These are phyloP conservation scores for Scutellaria minor DNA, from an alignment of 257 asterid genomes.

Conservation along the genomic window DNA sequence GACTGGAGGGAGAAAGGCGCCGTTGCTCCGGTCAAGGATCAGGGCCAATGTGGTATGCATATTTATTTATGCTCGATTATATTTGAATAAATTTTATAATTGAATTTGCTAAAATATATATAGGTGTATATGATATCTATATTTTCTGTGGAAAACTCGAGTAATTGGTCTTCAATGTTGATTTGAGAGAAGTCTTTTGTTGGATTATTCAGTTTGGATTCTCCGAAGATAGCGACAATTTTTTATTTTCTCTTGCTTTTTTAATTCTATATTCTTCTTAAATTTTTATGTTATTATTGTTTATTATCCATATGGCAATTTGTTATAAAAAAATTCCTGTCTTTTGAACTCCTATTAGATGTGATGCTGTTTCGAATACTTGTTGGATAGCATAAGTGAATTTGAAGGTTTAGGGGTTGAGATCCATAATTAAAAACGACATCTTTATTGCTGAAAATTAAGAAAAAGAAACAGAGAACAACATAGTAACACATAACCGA, in stretches of 20 bases:
- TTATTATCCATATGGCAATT: too few species aligned
- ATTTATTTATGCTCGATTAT: not conserved
- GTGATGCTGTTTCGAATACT: too few species aligned
- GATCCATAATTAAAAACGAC: too few species aligned
- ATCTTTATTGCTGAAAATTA: too few species aligned
- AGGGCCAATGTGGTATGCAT: constrained; percentile 85
- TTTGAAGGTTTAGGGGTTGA: too few species aligned
- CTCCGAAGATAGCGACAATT: constrained; percentile 8
- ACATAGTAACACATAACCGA: too few species aligned
- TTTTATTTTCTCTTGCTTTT: not conserved
- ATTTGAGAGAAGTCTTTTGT: constrained; percentile 33
- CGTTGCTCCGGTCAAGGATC: constrained; percentile 82
- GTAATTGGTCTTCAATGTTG: constrained; percentile 19
- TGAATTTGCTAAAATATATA: too few species aligned
- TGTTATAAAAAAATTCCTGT: too few species aligned
- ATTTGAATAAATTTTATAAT: not conserved
- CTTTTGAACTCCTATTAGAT: too few species aligned
- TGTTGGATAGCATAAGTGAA: too few species aligned
- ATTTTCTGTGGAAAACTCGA: not conserved
- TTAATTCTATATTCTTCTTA: not conserved
- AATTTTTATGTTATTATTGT: not conserved
- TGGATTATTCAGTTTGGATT: constrained; percentile 27
- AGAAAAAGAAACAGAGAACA: too few species aligned
- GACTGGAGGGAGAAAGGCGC: constrained; percentile 95
- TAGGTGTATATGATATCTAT: not conserved